Percentiles rank a stretch among this genome's conserved stretches.
phyloP scores from a whole-genome alignment of 1,284 basidiomycete genomes.

The Fistulina hepatica region DNA sequence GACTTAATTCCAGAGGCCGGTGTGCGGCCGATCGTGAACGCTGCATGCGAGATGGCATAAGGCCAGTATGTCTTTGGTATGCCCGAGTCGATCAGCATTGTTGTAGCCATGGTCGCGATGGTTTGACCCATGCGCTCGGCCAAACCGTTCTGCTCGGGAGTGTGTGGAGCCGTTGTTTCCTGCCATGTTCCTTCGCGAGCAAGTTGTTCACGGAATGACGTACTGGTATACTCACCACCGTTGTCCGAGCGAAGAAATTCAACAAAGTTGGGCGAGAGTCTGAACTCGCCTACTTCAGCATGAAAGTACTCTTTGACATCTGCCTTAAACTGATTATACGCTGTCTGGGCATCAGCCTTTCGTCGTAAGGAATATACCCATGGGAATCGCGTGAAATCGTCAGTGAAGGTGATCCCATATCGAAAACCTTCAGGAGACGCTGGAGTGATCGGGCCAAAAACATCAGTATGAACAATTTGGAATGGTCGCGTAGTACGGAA shows the following conservation, averaged over 20 bases:
- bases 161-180: conserved; percentile 19
- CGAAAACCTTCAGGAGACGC: conserved; percentile 12
- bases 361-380: no score
- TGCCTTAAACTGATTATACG: conserved; percentile 19
- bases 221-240: conserved; percentile 21
- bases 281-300: no score
- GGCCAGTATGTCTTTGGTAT: conserved; percentile 20
- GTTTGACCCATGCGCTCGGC: conserved; percentile 24
- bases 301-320: conserved; percentile 13
- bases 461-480: conserved; percentile 23
- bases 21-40: conserved; percentile 13
- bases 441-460: conserved; percentile 21
- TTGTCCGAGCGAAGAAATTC: conserved; percentile 21
- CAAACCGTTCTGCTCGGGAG: conserved; percentile 23
- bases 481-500: conserved; percentile 14
- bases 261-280: conserved; percentile 16
- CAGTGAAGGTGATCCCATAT: conserved; percentile 16
- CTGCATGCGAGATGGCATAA: conserved; percentile 14
- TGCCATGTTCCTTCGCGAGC: conserved; percentile 15
- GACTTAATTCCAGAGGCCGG: conserved; percentile 11
- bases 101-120: conserved; percentile 14
- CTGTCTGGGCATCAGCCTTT: no score
- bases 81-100: conserved; percentile 18
- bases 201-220: conserved; percentile 19
- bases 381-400: no score